These are phyloP conservation scores for Pyrenopolyporus hunteri DNA, from an alignment of 495 filamentous ascomycete genomes.

Conservation along the genomic window DNA sequence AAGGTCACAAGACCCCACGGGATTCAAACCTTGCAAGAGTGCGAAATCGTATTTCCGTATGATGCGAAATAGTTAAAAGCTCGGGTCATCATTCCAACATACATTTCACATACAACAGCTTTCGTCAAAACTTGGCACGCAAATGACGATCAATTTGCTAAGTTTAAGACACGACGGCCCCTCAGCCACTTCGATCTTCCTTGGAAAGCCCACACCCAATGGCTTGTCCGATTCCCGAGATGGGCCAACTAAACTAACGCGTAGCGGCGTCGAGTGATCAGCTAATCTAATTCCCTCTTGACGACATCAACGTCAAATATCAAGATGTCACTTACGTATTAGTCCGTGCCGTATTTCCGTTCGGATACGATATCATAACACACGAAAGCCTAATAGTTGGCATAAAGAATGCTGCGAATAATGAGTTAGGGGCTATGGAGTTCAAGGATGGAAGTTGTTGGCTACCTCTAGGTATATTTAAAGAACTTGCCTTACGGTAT, in stretches of 20 bases:
- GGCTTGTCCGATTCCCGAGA: background rate
- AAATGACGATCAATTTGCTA: conserved; percentile 5
- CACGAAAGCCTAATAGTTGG: no score
- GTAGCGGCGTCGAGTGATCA: conserved; percentile 1
- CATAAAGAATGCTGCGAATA: no score
- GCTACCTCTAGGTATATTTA: background rate
- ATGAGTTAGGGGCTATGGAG: no score
- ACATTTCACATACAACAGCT: no score
- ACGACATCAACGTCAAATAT: conserved; percentile 11
- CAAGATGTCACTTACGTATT: background rate
- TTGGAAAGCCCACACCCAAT: conserved; percentile 1
- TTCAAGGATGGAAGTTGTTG: no score
- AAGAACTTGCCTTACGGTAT: background rate
- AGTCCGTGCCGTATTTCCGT: background rate
- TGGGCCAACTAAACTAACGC: conserved; percentile 17
- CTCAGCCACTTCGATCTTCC: conserved; percentile 21
- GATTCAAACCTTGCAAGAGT: no score
- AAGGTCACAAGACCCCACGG: no score
- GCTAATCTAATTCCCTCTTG: conserved; percentile 16
- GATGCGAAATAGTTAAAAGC: no score
- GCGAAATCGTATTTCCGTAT: no score
- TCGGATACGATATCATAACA: no score
- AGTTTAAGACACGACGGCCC: conserved; percentile 1
- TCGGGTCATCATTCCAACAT: no score
- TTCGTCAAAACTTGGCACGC: no score